A percentile compares a stretch with the other conserved stretches of the same genome.
Conservation (phyloP, 2,329 filamentous ascomycete genomes). For the Hypomyces rosellus region DNA sequence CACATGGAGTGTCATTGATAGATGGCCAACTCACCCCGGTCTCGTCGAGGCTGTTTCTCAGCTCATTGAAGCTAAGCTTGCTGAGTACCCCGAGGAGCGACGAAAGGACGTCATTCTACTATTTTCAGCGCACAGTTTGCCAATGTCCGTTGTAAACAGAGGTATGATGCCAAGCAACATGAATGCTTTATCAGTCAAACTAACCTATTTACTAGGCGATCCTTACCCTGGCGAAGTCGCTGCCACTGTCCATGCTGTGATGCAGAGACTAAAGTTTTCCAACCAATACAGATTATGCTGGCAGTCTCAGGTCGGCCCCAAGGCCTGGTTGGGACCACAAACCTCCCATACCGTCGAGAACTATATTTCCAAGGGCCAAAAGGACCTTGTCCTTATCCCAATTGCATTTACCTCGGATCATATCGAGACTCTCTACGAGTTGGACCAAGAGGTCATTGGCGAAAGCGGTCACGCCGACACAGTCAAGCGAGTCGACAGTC, state of each 20-base stretch:
- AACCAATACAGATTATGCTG: constrained; percentile 93
- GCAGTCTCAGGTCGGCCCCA: constrained; percentile 96
- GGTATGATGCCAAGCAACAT: constrained; percentile 36
- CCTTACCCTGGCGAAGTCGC: constrained; percentile 94
- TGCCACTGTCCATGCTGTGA: constrained; percentile 94
- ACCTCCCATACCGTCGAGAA: constrained; percentile 82
- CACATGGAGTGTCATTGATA: constrained; percentile 94
- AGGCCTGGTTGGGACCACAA: constrained; percentile 91
- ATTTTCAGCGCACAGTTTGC: constrained; percentile 92
- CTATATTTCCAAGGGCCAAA: constrained; percentile 86
- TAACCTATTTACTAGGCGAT: constrained; percentile 52
- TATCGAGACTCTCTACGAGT: constrained; percentile 92
- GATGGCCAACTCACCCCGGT: constrained; percentile 89
- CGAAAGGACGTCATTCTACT: constrained; percentile 77
- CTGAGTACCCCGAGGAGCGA: constrained; percentile 75
- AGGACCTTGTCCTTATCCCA: constrained; percentile 82
- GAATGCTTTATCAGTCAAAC: constrained; percentile 21
- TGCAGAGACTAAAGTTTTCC: constrained; percentile 78
- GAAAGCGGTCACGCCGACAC: constrained; percentile 72
- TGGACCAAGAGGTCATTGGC: constrained; percentile 91
- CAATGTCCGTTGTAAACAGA: constrained; percentile 96
- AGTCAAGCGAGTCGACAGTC: constrained; percentile 82
- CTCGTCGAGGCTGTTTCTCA: constrained; percentile 86
- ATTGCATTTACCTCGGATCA: constrained; percentile 99
- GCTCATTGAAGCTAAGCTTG: constrained; percentile 82